Evolutionary conservation across 331 rosid species (phyloP), one percentile per base, ranked within the genome.

Genomic region (Ulmus americana): DNA sequence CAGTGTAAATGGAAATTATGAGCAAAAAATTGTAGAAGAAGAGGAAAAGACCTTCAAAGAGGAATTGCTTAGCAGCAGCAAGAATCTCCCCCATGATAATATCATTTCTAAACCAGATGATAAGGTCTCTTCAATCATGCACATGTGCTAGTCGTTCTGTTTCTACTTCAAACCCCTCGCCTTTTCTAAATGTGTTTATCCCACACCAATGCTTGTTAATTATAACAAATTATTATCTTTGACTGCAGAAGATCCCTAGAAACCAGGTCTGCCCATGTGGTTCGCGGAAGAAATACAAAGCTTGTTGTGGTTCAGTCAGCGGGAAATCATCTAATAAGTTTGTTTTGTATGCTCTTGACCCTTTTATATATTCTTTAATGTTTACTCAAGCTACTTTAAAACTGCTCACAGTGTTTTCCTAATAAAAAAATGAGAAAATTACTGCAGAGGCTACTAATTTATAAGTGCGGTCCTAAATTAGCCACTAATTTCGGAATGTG

Each of bases 261-360:
- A 88, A 88, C 75, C 85, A 79, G 77, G 70, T 75, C 71, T 88
- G 96, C 75, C 84, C 90, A 0, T 88, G 96, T 65, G 95, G 88
- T 61, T 86, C 96, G 28, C 80, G 77, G 78, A 88, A 86, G 85
- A 86, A 88, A 76, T 75, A 86, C 73, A 86, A 88, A 75, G 78
- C 87, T 72, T 88, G 96, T 52, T 88, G 95, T 63, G 96, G 95
- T 76, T 63, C 86, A 41, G 68, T 76, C 49, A 48, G 51, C 42
- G 88, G 83, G 46, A 86, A 67, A 68, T 77, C 86, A 39, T 61
- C 82, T 63, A 61, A 88, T 10, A 84, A 78, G 77, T 45, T 73
- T 60, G 46, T 69, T 56, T 70, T 73, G 96, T 88, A 84, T 46
- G 90, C 67, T 64, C 75, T 70, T 61, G 13, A 6, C 62, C 61